Percentiles rank a stretch among this genome's conserved stretches.
These are phyloP conservation scores for Trichoderma aggressivum DNA, from an alignment of 2,329 filamentous ascomycete species.

Conservation along the genomic window DNA sequence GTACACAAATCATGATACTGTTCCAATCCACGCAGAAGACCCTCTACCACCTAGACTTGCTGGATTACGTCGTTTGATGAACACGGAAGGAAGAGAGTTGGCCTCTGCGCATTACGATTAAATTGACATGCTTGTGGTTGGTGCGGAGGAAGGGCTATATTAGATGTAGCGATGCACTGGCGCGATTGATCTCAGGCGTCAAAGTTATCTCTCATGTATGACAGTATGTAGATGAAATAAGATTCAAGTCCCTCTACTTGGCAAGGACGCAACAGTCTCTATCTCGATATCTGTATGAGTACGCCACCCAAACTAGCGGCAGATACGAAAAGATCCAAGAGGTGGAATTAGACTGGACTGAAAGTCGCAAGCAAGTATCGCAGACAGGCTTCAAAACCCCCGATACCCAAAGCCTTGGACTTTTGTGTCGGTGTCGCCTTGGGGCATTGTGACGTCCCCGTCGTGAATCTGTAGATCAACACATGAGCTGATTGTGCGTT, in stretches of 20 bases:
- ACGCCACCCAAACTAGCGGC: accelerated
- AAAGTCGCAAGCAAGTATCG: no score
- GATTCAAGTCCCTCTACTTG: no score
- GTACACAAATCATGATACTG: neutral
- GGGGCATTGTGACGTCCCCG: no score
- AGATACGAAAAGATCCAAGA: no score
- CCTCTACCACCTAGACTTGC: neutral
- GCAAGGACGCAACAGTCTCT: no score
- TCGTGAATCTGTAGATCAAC: no score
- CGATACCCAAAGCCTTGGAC: neutral
- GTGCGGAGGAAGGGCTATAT: neutral
- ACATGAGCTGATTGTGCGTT: no score
- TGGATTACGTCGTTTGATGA: neutral
- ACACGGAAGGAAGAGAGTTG: neutral
- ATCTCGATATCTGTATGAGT: no score
- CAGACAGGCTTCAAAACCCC: no score
- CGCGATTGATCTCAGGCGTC: neutral
- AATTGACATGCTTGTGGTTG: neutral
- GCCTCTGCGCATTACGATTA: neutral
- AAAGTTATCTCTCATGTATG: neutral
- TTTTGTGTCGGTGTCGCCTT: neutral
- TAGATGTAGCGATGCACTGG: neutral
- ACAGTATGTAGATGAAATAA: neutral
- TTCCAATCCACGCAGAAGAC: neutral
- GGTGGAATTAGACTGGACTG: no score